phyloP scores from a whole-genome alignment of 768 basidiomycete species.

The Boletus patriciae region DNA sequence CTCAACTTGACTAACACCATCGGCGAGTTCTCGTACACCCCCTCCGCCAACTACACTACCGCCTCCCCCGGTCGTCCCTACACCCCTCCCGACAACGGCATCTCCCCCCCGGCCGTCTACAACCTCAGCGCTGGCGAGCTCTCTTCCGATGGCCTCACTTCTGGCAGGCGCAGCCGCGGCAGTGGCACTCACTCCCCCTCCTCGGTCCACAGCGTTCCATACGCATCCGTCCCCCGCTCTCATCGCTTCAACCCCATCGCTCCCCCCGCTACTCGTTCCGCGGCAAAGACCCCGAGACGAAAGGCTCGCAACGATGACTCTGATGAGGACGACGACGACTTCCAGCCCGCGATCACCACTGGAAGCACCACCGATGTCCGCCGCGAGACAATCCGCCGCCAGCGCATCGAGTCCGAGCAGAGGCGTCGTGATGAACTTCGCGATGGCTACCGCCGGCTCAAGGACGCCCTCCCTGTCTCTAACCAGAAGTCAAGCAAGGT shows the following conservation, averaged over 20 bases:
- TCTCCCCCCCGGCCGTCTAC: slow-evolving; percentile 74
- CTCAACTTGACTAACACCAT: slow-evolving; percentile 57
- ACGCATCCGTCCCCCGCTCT: slow-evolving; percentile 67
- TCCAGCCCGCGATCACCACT: slow-evolving; percentile 51
- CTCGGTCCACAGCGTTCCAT: slow-evolving; percentile 48
- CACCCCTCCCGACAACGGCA: slow-evolving; percentile 65
- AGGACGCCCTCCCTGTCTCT: slow-evolving; percentile 84
- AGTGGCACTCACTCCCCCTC: slow-evolving; percentile 59
- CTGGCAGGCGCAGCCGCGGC: slow-evolving; percentile 68
- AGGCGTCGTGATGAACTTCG: slow-evolving; percentile 89
- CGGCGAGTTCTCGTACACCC: slow-evolving; percentile 58
- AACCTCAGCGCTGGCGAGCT: slow-evolving; percentile 68
- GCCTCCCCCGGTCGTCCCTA: slow-evolving; percentile 58
- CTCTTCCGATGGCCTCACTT: slow-evolving; percentile 68
- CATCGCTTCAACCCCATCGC: slow-evolving; percentile 77
- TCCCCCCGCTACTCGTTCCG: slow-evolving; percentile 50
- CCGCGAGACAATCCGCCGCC: slow-evolving; percentile 87
- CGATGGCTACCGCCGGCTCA: slow-evolving; percentile 87
- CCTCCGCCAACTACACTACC: slow-evolving; percentile 54
- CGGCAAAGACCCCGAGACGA: slow-evolving; percentile 49
- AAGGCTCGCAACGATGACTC: slow-evolving; percentile 62
- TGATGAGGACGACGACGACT: slow-evolving; percentile 75
- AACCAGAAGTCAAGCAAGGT: slow-evolving; percentile 96
- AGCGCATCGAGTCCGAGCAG: slow-evolving; percentile 94
- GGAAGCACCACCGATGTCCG: slow-evolving; percentile 62